phyloP scores from a whole-genome alignment of 2,329 filamentous ascomycete genomes.

The Phyllosticta citribraziliensis region DNA sequence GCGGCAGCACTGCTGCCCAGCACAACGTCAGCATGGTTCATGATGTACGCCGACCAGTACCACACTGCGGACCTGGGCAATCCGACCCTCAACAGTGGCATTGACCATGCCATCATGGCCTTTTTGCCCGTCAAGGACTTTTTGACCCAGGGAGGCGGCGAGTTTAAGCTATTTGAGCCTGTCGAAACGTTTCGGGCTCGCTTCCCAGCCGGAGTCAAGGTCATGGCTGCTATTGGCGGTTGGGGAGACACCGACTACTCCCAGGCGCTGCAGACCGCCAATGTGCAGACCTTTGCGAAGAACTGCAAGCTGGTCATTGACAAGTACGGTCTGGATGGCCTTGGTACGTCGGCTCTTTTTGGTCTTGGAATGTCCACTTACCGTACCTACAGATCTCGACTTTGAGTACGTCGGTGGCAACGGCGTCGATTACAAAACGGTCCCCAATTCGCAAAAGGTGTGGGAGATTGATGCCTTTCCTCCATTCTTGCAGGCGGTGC shows the following conservation, averaged over 20 bases:
- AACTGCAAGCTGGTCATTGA: conserved; percentile 56
- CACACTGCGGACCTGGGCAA: conserved; percentile 7
- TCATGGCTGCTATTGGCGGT: conserved; percentile 64
- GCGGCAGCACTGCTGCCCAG: conserved; percentile 1
- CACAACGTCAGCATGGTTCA: conserved; percentile 3
- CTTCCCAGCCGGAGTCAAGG: conserved; percentile 47
- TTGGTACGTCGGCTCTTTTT: conserved; percentile 32
- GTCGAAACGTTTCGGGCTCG: conserved; percentile 42
- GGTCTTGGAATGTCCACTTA: not conserved
- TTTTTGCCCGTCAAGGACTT: conserved; percentile 32
- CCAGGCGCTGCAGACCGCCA: conserved; percentile 20
- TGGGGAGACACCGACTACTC: conserved; percentile 53
- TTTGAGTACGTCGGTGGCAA: conserved; percentile 59
- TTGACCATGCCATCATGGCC: conserved; percentile 27
- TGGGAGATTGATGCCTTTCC: conserved; percentile 55
- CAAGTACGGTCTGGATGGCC: conserved; percentile 54
- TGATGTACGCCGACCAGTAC: conserved; percentile 9
- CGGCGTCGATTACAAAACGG: conserved; percentile 55
- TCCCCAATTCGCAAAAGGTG: conserved; percentile 47
- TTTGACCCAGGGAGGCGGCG: conserved; percentile 16
- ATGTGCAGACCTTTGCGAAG: conserved; percentile 49
- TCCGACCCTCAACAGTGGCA: conserved; percentile 17
- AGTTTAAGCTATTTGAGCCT: conserved; percentile 46
- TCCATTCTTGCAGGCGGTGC: conserved; percentile 49
- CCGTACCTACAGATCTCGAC: conserved; percentile 46